Base-by-base conservation (phyloP, 2,329 filamentous ascomycete species). In the Alternaria burnsii region DNA sequence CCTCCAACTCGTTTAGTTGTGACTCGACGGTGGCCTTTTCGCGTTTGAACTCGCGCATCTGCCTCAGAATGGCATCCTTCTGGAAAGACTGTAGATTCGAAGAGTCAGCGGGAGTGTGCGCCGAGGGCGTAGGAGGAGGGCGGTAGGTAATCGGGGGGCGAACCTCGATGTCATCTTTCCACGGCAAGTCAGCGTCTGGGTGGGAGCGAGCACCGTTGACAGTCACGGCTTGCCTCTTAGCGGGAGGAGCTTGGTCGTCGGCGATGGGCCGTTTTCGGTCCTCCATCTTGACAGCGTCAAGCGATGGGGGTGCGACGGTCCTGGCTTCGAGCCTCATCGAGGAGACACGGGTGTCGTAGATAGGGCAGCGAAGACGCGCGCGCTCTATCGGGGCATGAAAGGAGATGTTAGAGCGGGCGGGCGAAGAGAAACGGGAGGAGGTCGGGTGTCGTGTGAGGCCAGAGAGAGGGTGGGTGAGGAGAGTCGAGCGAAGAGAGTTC, bases 1-100 rank as follows among this genome's bases (percentile, higher is more conserved):
- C 93, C 67, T 91, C 87, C 65, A 96, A 83, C 67, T 97, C 91
- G 75, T 90, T 90, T 63, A 97, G 83, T 74, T 92, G 91, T 59
- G 88, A 84, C 82, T 98, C 94, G 64, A 96, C 83, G 41, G 91
- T 91, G 59, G 86, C 85, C 77, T 93, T 94, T 77, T 97, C 93
- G 71, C 95, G 89, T 81, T 97, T 97, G 81, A 97, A 97, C 81
- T 98, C 95, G 76, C 93, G 92, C 93, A 99, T 97, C 82, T 97
- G 94, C 59, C 96, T 92, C 73, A 92, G 90, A 77, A 99, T 97
- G 66, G 95, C 95, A 83, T 97, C 95, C 82, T 98, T 99, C 81
- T 94, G 91, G 74, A 91, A 95, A 76, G 91, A 88, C 93, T 96
- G 80, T 71, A 79, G 54, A 26, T 55, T 61, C 42, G 57, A 54